Conservation (phyloP, 2,329 filamentous ascomycete genomes). For the Calonectria pteridis region DNA sequence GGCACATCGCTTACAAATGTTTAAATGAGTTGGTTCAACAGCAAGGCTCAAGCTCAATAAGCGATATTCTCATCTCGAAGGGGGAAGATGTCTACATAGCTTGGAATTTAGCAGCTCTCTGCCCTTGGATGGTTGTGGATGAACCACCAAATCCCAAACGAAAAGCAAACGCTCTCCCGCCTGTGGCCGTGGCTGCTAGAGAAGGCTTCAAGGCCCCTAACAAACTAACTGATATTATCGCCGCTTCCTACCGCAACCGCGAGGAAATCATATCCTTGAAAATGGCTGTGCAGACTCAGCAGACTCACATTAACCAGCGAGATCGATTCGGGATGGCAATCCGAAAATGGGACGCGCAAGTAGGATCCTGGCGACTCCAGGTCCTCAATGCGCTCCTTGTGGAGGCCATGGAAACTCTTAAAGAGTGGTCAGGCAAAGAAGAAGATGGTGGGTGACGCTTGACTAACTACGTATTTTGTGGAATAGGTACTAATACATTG, state of each 20-base stretch:
- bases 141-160: slow-evolving; percentile 56
- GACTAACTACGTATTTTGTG: not conserved
- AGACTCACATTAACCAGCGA: slow-evolving; percentile 62
- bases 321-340: slow-evolving; percentile 82
- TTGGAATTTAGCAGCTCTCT: slow-evolving; percentile 82
- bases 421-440: slow-evolving; percentile 45
- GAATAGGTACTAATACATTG: slow-evolving; percentile 18
- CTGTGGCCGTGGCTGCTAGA: slow-evolving; percentile 65
- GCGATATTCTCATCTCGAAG: slow-evolving; percentile 69
- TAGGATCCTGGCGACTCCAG: slow-evolving; percentile 77
- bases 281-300: slow-evolving; percentile 60
- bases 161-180: slow-evolving; percentile 66
- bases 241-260: slow-evolving; percentile 72
- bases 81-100: slow-evolving; percentile 76
- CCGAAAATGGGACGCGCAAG: slow-evolving; percentile 74
- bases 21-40: slow-evolving; percentile 65
- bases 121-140: slow-evolving; percentile 75
- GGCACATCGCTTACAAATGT: slow-evolving; percentile 73
- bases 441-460: slow-evolving; percentile 53
- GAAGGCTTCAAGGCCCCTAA: slow-evolving; percentile 87
- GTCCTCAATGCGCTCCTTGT: slow-evolving; percentile 76
- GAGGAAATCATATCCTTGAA: slow-evolving; percentile 74
- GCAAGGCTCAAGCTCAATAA: slow-evolving; percentile 60
- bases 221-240: slow-evolving; percentile 77
- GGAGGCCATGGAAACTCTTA: slow-evolving; percentile 65